Evolutionary conservation across 2,329 filamentous ascomycete genomes (phyloP), one percentile per base, ranked within the genome.

Genomic region (Zymoseptoria passerinii): DNA sequence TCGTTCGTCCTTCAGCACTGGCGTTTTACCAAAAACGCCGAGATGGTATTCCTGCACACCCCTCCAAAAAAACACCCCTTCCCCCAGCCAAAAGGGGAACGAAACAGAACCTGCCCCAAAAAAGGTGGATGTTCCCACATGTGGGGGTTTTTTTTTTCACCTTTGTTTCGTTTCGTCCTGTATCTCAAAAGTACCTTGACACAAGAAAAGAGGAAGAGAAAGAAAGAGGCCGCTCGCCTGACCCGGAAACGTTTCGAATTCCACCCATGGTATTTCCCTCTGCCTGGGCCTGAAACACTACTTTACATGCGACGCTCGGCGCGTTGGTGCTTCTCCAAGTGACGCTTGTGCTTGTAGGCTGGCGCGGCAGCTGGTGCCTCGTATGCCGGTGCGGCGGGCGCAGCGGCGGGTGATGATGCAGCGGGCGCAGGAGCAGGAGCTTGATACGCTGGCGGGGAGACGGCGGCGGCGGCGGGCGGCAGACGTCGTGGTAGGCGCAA

Each of bases 291-390:
- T 10, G 8, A 35, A 35, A 35, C 29, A 35, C 29, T 16, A n/a
- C 35, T 40, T 40, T 6, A 40, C 35, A 40, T 40, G 10, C 35
- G 35, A 40, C 35, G 35, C 35, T 40, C 35, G 16, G 35, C 35
- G 35, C 67, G 68, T 40, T 60, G 58, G 60, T 70, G 69, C 59
- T 65, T 63, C 56, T 69, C 63, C 40, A 67, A 52, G 61, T 70
- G 70, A 28, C 68, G 68, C 62, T 66, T 67, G 62, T 67, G 66
- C 52, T 66, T 58, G 57, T 61, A 28, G 40, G 20, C 28, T 28
- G 50, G 50, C 28, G 50, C 23, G 8, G 48, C 23, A 13, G 20
- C 28, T 54, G 29, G 57, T 23, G 23, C 23, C 52, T 66, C 58
- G 57, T 61, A 28, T 3, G 20, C 28, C 16, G 50, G 50, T 27